A percentile compares a stretch with the other conserved stretches of the same genome.
Evolutionary conservation across 2,329 filamentous ascomycete species (phyloP).

Genomic region (Arachnomyces sp.): DNA sequence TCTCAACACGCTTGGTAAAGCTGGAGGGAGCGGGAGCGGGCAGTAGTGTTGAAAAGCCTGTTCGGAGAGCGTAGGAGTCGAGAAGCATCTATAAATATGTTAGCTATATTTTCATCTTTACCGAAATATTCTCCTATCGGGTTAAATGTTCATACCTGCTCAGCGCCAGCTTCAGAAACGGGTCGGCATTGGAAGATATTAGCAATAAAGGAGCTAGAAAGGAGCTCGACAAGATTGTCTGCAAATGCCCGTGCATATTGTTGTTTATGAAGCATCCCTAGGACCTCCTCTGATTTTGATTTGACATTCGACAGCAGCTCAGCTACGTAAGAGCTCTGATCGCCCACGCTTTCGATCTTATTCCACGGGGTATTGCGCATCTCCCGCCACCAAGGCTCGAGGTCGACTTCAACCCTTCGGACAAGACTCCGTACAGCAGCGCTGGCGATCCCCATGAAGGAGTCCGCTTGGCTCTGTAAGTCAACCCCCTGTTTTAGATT

Average conservation of each 20-base stretch:
- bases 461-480: slow-evolving; percentile 84
- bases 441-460: slow-evolving; percentile 90
- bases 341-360: slow-evolving; percentile 84
- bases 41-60: slow-evolving; percentile 41
- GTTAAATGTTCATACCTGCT: slow-evolving; percentile 56
- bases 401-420: slow-evolving; percentile 70
- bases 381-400: slow-evolving; percentile 86
- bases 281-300: slow-evolving; percentile 62
- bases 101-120: slow-evolving; percentile 8
- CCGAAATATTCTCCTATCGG: slow-evolving; percentile 14
- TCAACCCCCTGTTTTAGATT: slow-evolving; percentile 71
- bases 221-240: slow-evolving; percentile 86
- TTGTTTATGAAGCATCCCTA: slow-evolving; percentile 73
- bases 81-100: slow-evolving; percentile 66
- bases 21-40: slow-evolving; percentile 52
- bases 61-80: slow-evolving; percentile 69
- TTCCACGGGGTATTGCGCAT: slow-evolving; percentile 97
- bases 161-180: slow-evolving; percentile 86
- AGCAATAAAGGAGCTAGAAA: slow-evolving; percentile 69
- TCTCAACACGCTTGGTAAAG: slow-evolving; percentile 80
- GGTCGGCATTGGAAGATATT: slow-evolving; percentile 86
- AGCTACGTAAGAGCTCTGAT: slow-evolving; percentile 86
- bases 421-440: slow-evolving; percentile 79
- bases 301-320: slow-evolving; percentile 72
- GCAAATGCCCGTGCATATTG: slow-evolving; percentile 93